Conservation (phyloP, 306 rosid genomes). For the Rosa chinensis region DNA sequence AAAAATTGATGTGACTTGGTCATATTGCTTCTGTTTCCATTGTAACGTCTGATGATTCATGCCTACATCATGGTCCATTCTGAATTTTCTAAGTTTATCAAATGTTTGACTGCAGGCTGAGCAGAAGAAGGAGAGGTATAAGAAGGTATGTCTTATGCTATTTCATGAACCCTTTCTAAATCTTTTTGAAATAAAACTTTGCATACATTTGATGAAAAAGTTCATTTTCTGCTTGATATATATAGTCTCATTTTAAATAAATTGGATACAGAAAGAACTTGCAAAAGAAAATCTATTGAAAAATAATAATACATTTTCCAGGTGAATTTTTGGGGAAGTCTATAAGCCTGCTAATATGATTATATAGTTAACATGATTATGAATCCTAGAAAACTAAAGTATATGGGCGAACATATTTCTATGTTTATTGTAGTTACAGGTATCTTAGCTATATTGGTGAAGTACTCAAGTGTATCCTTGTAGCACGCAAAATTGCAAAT, state of each 20-base stretch:
- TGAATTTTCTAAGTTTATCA: constrained; percentile 30
- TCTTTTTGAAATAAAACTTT: background rate
- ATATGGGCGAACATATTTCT: background rate
- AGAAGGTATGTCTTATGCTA: constrained; percentile 44
- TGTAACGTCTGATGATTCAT: constrained; percentile 4
- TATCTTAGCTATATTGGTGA: background rate
- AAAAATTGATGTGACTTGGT: background rate
- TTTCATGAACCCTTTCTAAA: background rate
- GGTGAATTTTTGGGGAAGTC: background rate
- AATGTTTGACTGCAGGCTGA: constrained; percentile 63
- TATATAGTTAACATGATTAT: background rate
- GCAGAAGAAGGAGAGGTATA: constrained; percentile 49
- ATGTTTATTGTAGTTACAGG: background rate
- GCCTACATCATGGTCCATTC: constrained; percentile 16
- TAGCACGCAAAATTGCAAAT: background rate
- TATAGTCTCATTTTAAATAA: background rate
- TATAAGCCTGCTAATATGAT: background rate
- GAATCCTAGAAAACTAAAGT: background rate
- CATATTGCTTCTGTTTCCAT: background rate
- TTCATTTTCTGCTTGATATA: background rate
- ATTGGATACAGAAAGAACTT: background rate
- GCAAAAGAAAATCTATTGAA: background rate
- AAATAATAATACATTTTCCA: background rate
- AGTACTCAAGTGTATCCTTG: background rate
- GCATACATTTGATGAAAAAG: background rate